These are phyloP conservation scores for Talaromyces islandicus DNA, from an alignment of 2,329 filamentous ascomycete species.

Conservation along the genomic window DNA sequence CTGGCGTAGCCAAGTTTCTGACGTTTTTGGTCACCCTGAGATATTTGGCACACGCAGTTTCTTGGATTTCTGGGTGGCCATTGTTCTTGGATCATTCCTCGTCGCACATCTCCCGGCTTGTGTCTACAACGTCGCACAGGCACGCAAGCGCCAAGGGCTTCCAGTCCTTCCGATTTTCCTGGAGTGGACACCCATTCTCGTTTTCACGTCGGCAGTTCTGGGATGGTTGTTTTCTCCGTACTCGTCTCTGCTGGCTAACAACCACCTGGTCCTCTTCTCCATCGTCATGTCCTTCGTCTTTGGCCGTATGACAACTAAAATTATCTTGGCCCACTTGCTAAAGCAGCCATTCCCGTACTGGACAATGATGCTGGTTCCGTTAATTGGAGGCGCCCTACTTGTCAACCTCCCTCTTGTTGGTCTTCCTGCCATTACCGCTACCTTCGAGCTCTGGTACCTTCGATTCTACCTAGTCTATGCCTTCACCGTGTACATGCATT, in stretches of 20 bases:
- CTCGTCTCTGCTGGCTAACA: slow-evolving; percentile 72
- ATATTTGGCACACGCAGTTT: slow-evolving; percentile 67
- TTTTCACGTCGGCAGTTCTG: slow-evolving; percentile 68
- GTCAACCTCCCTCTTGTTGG: slow-evolving; percentile 77
- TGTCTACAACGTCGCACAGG: slow-evolving; percentile 75
- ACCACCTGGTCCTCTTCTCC: slow-evolving; percentile 88
- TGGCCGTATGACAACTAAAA: slow-evolving; percentile 96
- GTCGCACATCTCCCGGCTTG: slow-evolving; percentile 80
- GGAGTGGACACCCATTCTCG: slow-evolving; percentile 86
- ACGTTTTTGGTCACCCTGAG: slow-evolving; percentile 59
- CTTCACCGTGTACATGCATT: slow-evolving; percentile 79
- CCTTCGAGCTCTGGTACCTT: slow-evolving; percentile 72
- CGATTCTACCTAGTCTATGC: slow-evolving; percentile 79
- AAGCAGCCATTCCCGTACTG: slow-evolving; percentile 93
- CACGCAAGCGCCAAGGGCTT: slow-evolving; percentile 64
- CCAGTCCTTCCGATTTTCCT: slow-evolving; percentile 78
- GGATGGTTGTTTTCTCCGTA: slow-evolving; percentile 88
- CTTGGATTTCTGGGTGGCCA: slow-evolving; percentile 78
- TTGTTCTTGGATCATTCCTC: slow-evolving; percentile 61
- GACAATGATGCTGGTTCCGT: slow-evolving; percentile 83
- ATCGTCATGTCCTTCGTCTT: slow-evolving; percentile 95
- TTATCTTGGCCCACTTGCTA: slow-evolving; percentile 92
- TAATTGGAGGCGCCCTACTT: slow-evolving; percentile 77
- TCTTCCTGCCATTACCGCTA: slow-evolving; percentile 58
- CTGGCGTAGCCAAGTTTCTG: slow-evolving; percentile 70